Conservation (phyloP, 108 stramenopile species). For the Mediolabrus comicus region DNA sequence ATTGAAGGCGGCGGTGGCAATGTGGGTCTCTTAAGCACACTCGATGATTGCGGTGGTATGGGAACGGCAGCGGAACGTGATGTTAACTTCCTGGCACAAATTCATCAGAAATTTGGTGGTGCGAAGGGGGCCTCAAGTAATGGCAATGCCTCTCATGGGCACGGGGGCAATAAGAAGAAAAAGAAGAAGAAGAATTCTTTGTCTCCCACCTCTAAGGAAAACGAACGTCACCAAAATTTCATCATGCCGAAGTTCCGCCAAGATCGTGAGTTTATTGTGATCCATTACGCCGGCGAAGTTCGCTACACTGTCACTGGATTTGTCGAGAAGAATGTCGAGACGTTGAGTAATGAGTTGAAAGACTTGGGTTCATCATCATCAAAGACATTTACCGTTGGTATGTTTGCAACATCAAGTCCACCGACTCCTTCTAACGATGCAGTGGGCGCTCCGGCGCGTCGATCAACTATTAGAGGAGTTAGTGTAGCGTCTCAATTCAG, state of each 20-base stretch:
- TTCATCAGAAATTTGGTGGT: slow-evolving; percentile 81
- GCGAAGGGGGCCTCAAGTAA: slow-evolving; percentile 26
- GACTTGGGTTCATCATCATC: slow-evolving; percentile 66
- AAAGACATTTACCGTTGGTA: slow-evolving; percentile 45
- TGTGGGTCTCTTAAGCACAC: slow-evolving; percentile 74
- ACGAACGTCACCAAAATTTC: slow-evolving; percentile 71
- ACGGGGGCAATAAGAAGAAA: slow-evolving; percentile 35
- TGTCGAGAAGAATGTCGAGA: slow-evolving; percentile 93
- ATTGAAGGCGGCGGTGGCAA: slow-evolving; percentile 86
- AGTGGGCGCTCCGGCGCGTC: slow-evolving; percentile 25
- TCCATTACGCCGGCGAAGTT: slow-evolving; percentile 95
- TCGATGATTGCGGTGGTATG: slow-evolving; percentile 94
- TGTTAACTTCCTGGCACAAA: slow-evolving; percentile 84
- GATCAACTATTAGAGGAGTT: slow-evolving; percentile 82
- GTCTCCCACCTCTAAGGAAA: slow-evolving; percentile 12
- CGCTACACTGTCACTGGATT: slow-evolving; percentile 88
- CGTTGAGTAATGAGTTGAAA: slow-evolving; percentile 83
- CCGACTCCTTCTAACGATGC: slow-evolving; percentile 12
- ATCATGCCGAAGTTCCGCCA: slow-evolving; percentile 88
- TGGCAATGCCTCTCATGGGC: neutral
- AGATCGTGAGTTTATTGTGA: slow-evolving; percentile 85
- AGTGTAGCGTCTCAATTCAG: slow-evolving; percentile 90
- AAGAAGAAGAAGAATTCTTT: slow-evolving; percentile 50
- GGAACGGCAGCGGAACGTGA: slow-evolving; percentile 81
- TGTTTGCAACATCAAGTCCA: slow-evolving; percentile 43